Percentiles rank a stretch among this genome's conserved stretches.
phyloP scores from a whole-genome alignment of 169 alveolate species.

The Plasmodium coatneyi region DNA sequence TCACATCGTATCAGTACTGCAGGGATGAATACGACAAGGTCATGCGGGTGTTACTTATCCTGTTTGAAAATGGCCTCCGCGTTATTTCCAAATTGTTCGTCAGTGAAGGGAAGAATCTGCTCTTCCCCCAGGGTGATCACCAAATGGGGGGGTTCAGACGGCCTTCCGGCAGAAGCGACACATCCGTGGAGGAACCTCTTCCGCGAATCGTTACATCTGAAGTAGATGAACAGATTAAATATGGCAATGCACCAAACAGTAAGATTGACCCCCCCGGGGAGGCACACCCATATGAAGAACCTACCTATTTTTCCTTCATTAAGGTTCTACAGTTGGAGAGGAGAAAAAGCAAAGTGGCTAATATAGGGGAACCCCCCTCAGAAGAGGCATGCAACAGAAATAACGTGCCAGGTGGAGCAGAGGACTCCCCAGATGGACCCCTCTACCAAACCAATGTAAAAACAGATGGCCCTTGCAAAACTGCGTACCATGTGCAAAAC shows the following conservation, averaged over 20 bases:
- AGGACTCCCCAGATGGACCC: neutral
- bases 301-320: slow-evolving; percentile 10
- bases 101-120: neutral
- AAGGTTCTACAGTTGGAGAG: neutral
- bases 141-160: neutral
- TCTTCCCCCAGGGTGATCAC: neutral
- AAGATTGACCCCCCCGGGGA: neutral
- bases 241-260: neutral
- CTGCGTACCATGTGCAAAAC: neutral
- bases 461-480: neutral
- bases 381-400: neutral
- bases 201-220: neutral
- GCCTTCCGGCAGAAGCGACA: neutral
- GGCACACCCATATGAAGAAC: neutral
- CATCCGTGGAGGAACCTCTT: neutral
- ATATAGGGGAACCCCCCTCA: neutral
- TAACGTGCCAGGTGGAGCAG: neutral
- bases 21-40: slow-evolving; percentile 12
- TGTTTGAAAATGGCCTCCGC: slow-evolving; percentile 38
- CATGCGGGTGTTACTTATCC: slow-evolving; percentile 13
- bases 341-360: neutral
- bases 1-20: slow-evolving; percentile 11
- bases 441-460: neutral
- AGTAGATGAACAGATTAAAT: neutral
- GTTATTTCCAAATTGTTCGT: slow-evolving; percentile 7